Base-by-base conservation (phyloP, 495 filamentous ascomycete genomes). In the Hypoxylon subgilvum region DNA sequence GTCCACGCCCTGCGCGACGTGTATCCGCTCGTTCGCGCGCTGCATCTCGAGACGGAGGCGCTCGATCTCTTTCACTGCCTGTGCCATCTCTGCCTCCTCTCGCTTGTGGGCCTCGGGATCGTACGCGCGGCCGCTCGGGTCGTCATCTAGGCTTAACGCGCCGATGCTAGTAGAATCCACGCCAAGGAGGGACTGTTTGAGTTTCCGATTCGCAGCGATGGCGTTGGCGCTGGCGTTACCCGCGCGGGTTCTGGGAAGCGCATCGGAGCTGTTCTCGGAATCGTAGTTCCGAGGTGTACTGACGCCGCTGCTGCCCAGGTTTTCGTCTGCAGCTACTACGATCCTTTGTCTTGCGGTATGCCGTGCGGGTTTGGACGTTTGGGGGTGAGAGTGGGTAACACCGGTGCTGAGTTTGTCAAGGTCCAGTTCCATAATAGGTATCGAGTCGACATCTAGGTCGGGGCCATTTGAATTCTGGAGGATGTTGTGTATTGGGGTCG, bases 341-440 rank as follows among this genome's bases (percentile, higher is more conserved):
- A 87, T 77, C 56, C 76, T 80, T 45, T 79, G 76, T 53, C 63
- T 75, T 18, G 68, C 69, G 60, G 70, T 61, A 0, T 69, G 67
- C 10, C 59, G 69, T 42, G 69, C 34, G 3, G 61, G 54, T 18
- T 41, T 56, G 1, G 60, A 54, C 13, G 49, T 14, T 17, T 50
- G 61, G 2, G 41, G 45, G 5, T 27, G 52, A 5, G 59, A 40
- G 17, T 55, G 58, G 52, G 51, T 69, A 53, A 66, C 47, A 25
- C 63, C 68, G 16, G 68, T 36, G 42, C 67, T 60, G 12, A 73
- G 38, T 43, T 80, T 82, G 2, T 83, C 84, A 18, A 96, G 76
- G 63, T 92, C 84, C 18, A 98, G 82, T 61, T 95, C 85, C 82
- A 98, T 91, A 56, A 97, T 93, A 1, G 94, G 94, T 55, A 98